Conservation (phyloP, 495 filamentous ascomycete genomes). For the Apiosordaria backusii region DNA sequence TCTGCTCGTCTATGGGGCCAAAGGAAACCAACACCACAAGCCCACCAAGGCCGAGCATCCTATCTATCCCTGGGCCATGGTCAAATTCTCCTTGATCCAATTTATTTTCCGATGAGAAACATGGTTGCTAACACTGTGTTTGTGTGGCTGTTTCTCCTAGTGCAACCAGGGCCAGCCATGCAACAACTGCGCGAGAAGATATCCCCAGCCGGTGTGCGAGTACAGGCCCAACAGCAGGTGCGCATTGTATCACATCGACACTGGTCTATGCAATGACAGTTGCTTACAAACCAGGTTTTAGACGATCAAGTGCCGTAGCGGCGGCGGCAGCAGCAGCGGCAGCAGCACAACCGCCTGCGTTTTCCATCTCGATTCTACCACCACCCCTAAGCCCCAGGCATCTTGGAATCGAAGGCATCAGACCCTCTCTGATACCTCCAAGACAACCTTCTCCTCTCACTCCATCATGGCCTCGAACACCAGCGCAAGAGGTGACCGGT, state of each 20-base stretch:
- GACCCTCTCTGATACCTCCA: conserved; percentile 13
- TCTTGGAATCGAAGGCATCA: neutral
- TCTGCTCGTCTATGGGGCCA: too few relatives aligned
- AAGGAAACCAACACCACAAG: neutral
- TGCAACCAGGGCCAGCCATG: conserved; percentile 42
- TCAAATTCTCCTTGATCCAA: neutral
- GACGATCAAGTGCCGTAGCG: conserved; percentile 20
- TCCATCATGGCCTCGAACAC: conserved; percentile 19
- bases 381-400: conserved; percentile 10
- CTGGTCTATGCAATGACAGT: neutral
- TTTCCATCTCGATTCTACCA: conserved; percentile 23
- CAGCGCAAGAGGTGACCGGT: conserved; percentile 15
- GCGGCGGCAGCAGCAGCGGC: neutral
- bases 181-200: conserved; percentile 39
- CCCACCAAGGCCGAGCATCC: conserved; percentile 2
- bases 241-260: conserved; percentile 1
- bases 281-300: conserved; percentile 13
- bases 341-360: conserved; percentile 22
- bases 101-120: neutral
- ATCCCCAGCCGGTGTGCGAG: conserved; percentile 39
- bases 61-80: neutral
- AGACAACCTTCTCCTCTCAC: conserved; percentile 10
- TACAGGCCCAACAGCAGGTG: conserved; percentile 34
- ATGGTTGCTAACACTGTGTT: conserved; percentile 8
- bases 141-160: conserved; percentile 17